phyloP scores from a whole-genome alignment of 1,284 basidiomycete genomes.

The Sphagnurus paluster region DNA sequence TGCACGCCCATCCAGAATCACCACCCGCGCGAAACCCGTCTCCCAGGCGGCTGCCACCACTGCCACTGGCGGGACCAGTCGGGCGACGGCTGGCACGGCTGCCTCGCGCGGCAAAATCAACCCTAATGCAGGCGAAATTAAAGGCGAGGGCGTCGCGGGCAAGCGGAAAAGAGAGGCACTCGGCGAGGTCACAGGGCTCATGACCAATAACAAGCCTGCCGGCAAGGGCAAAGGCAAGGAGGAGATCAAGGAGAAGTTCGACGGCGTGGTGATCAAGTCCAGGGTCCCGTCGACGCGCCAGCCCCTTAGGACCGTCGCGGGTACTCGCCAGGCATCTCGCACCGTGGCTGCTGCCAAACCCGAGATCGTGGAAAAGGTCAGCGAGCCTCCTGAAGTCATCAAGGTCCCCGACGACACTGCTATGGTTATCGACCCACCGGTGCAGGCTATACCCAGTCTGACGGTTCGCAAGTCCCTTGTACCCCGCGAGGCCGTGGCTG shows the following conservation, averaged over 20 bases:
- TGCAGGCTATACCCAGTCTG: slow-evolving; percentile 39
- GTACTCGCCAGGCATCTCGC: slow-evolving; percentile 29
- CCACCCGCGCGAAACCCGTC: slow-evolving; percentile 59
- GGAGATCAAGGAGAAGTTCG: slow-evolving; percentile 45
- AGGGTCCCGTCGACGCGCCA: slow-evolving; percentile 39
- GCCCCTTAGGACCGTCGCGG: slow-evolving; percentile 38
- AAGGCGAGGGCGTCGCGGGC: slow-evolving; percentile 42
- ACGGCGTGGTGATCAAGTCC: slow-evolving; percentile 53
- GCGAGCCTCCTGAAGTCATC: slow-evolving; percentile 33
- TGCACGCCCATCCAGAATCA: slow-evolving; percentile 51
- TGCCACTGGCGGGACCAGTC: slow-evolving; percentile 36
- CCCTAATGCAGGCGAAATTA: slow-evolving; percentile 45
- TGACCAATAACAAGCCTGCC: slow-evolving; percentile 45
- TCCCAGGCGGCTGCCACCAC: slow-evolving; percentile 40
- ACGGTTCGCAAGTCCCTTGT: slow-evolving; percentile 42
- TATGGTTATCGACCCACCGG: slow-evolving; percentile 58
- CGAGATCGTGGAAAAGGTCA: slow-evolving; percentile 30
- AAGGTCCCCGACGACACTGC: slow-evolving; percentile 45
- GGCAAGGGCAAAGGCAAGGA: slow-evolving; percentile 50
- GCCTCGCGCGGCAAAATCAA: slow-evolving; percentile 51
- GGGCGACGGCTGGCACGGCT: slow-evolving; percentile 46
- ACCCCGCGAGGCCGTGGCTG: slow-evolving; percentile 31
- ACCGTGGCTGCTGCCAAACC: slow-evolving; percentile 12
- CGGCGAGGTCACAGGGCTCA: slow-evolving; percentile 60
- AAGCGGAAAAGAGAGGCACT: slow-evolving; percentile 78